A percentile compares a stretch with the other conserved stretches of the same genome.
phyloP scores from a whole-genome alignment of 1,284 basidiomycete species.

The Leccinum subspadiceum region DNA sequence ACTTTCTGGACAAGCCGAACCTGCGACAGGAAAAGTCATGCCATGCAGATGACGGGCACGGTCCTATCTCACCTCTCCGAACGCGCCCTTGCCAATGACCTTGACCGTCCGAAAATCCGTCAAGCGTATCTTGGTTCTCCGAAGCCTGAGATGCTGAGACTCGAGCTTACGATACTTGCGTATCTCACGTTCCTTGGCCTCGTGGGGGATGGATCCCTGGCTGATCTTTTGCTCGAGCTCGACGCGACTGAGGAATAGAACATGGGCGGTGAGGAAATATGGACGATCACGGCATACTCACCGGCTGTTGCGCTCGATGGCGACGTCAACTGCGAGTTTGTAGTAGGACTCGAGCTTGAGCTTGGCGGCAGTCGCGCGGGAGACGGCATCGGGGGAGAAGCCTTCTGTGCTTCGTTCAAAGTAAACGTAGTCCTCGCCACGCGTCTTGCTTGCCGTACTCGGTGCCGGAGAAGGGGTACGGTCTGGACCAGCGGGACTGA shows the following conservation, averaged over 20 bases:
- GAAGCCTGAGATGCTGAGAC: conserved; percentile 86
- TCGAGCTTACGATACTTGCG: conserved; percentile 32
- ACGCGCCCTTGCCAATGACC: conserved; percentile 98
- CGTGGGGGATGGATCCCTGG: no score
- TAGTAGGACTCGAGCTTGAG: no score
- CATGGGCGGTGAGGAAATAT: no score
- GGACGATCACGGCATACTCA: no score
- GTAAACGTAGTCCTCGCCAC: conserved; percentile 39
- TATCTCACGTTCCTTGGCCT: no score
- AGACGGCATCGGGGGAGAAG: no score
- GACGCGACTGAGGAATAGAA: no score
- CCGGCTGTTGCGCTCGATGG: no score
- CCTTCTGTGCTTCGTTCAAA: no score
- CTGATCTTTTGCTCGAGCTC: no score
- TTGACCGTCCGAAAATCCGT: conserved; percentile 96
- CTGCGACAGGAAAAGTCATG: conserved; percentile 37
- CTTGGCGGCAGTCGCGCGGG: no score
- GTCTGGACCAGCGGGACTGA: conserved; percentile 25
- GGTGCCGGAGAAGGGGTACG: conserved; percentile 32
- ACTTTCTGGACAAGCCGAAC: conserved; percentile 95
- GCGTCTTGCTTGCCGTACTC: conserved; percentile 30
- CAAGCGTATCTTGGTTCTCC: conserved; percentile 90
- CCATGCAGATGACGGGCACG: not conserved
- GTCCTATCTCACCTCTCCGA: conserved; percentile 75
- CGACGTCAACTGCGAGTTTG: no score